phyloP scores from a whole-genome alignment of 1,284 basidiomycete species.

The Nidula niveotomentosa region DNA sequence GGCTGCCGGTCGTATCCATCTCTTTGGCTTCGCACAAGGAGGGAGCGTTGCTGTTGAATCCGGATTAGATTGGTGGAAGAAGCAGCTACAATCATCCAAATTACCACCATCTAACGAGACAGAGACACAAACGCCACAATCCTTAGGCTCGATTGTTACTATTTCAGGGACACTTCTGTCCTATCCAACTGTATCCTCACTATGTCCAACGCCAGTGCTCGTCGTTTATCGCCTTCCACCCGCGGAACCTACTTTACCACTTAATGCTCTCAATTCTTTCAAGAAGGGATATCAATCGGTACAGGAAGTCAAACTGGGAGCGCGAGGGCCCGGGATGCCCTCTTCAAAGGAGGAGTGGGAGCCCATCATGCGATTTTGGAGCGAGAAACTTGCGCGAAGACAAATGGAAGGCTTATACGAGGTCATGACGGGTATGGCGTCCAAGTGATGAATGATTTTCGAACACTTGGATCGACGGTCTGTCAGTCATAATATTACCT shows the following conservation, averaged over 20 bases:
- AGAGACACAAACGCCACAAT: slow-evolving; percentile 6
- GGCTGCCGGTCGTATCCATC: slow-evolving; percentile 68
- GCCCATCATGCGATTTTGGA: slow-evolving; percentile 87
- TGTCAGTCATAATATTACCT: too few relatives aligned
- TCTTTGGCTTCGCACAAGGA: slow-evolving; percentile 92
- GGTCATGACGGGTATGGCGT: slow-evolving; percentile 51
- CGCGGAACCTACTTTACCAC: slow-evolving; percentile 41
- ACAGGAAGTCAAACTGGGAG: slow-evolving; percentile 43
- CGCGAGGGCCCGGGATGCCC: slow-evolving; percentile 66
- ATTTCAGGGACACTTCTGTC: slow-evolving; percentile 76
- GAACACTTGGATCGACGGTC: too few relatives aligned
- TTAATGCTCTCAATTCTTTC: slow-evolving; percentile 45
- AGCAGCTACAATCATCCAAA: slow-evolving; percentile 29
- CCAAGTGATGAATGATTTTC: background rate
- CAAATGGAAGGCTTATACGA: slow-evolving; percentile 74
- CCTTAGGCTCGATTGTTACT: slow-evolving; percentile 67
- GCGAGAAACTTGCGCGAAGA: slow-evolving; percentile 60
- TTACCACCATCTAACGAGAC: background rate
- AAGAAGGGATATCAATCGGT: slow-evolving; percentile 59
- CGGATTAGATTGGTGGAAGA: slow-evolving; percentile 49
- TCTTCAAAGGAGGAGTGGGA: slow-evolving; percentile 76
- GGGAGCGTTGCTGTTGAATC: slow-evolving; percentile 80
- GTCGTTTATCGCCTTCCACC: slow-evolving; percentile 57
- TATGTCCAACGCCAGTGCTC: slow-evolving; percentile 62
- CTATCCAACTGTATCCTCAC: slow-evolving; percentile 59